Conservation (phyloP, 805 yeast genomes). For the Jamesozyma spencerorum region DNA sequence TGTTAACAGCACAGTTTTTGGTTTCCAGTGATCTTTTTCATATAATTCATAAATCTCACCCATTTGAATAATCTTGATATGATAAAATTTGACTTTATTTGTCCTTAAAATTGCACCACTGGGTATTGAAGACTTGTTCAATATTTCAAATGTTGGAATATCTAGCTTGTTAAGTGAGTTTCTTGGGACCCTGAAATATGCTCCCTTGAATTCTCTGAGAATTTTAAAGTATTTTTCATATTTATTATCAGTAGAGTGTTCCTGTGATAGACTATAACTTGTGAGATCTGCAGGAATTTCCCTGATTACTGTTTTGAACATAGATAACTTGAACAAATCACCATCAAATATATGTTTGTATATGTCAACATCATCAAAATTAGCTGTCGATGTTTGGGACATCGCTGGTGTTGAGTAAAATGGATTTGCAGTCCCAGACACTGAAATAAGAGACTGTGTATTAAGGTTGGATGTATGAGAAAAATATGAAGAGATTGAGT, state of each 20-base stretch:
- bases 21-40: conserved; percentile 33
- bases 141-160: conserved; percentile 19
- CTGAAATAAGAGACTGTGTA: conserved; percentile 3
- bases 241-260: conserved; percentile 6
- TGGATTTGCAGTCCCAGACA: background rate
- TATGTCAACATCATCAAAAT: conserved; percentile 20
- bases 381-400: background rate
- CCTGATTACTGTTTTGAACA: conserved; percentile 1
- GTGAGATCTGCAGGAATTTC: conserved; percentile 1
- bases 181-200: conserved; percentile 27
- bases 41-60: conserved; percentile 33
- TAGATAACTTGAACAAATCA: conserved; percentile 1
- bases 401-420: background rate
- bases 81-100: conserved; percentile 8
- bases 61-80: conserved; percentile 27
- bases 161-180: conserved; percentile 20
- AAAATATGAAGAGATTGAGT: conserved; percentile 20
- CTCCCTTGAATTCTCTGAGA: conserved; percentile 26
- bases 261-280: background rate
- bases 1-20: conserved; percentile 40
- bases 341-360: conserved; percentile 18
- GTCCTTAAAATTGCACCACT: background rate
- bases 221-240: conserved; percentile 17
- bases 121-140: conserved; percentile 7
- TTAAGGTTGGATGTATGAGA: conserved; percentile 9